Percentiles rank a stretch among this genome's conserved stretches.
These are phyloP conservation scores for Deuterostichococcus epilithicus DNA, from an alignment of 139 green algal genomes.

Conservation along the genomic window DNA sequence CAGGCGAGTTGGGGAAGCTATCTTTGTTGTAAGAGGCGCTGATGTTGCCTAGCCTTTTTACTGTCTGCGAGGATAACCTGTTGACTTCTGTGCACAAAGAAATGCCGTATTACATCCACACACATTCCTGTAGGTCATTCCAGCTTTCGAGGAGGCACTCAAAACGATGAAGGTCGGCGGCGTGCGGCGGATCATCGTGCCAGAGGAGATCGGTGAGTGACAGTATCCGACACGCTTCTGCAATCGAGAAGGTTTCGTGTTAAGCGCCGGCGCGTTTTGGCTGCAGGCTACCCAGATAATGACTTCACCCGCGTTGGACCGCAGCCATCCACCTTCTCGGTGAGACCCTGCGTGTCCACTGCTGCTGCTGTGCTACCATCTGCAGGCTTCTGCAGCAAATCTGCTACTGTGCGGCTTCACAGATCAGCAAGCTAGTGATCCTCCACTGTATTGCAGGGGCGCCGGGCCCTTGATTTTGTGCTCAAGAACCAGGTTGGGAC, in stretches of 20 bases:
- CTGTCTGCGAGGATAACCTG: no score
- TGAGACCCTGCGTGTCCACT: not conserved
- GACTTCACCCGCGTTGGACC: conserved; percentile 56
- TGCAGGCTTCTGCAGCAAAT: not conserved
- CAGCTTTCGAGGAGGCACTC: conserved; percentile 78
- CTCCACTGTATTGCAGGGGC: conserved; percentile 41
- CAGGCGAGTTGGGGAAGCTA: not conserved
- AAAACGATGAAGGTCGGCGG: conserved; percentile 68
- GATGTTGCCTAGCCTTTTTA: no score
- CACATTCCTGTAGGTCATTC: conserved; percentile 59
- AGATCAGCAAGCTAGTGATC: no score
- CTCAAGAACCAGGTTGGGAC: conserved; percentile 60
- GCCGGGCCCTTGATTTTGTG: conserved; percentile 86
- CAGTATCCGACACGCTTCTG: not conserved
- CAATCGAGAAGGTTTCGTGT: not conserved
- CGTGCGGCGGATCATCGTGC: conserved; percentile 78
- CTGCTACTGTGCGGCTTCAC: no score
- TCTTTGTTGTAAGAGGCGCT: not conserved
- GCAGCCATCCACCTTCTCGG: conserved; percentile 56
- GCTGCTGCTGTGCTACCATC: not conserved
- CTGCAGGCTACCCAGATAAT: conserved; percentile 63
- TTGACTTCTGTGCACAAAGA: no score
- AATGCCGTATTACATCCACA: no score
- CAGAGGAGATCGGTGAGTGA: conserved; percentile 17
- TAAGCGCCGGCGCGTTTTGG: not conserved